Conservation (phyloP, 2,329 filamentous ascomycete genomes). For the Exophiala aquamarina region DNA sequence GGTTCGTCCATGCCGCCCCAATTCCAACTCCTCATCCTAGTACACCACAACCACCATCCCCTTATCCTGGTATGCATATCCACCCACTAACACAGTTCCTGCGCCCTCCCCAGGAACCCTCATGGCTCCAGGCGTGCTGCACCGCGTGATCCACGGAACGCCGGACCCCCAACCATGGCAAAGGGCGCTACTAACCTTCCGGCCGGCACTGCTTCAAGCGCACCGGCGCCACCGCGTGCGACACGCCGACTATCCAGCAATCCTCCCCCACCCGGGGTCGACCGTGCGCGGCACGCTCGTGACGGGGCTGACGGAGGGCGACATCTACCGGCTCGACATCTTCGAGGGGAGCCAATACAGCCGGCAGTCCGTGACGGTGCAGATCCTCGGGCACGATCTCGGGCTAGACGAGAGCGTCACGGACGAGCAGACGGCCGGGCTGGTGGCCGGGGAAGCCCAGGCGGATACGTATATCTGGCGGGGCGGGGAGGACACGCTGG, state of each 20-base stretch:
- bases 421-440: no score
- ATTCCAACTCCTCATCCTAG: slow-evolving; percentile 1
- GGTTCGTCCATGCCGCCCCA: slow-evolving; percentile 39
- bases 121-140: slow-evolving; percentile 87
- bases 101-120: slow-evolving; percentile 48
- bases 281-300: slow-evolving; percentile 74
- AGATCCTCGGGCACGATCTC: slow-evolving; percentile 37
- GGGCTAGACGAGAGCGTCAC: slow-evolving; percentile 27
- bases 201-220: slow-evolving; percentile 72
- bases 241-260: slow-evolving; percentile 76
- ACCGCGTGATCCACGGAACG: slow-evolving; percentile 74
- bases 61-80: neutral
- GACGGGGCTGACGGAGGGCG: slow-evolving; percentile 73
- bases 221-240: slow-evolving; percentile 71
- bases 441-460: slow-evolving; percentile 38
- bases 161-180: slow-evolving; percentile 52
- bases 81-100: slow-evolving; percentile 3
- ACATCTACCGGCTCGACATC: slow-evolving; percentile 71
- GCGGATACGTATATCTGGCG: slow-evolving; percentile 68
- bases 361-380: slow-evolving; percentile 50
- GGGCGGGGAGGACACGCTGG: slow-evolving; percentile 51
- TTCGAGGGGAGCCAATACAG: slow-evolving; percentile 81
- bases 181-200: slow-evolving; percentile 59
- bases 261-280: slow-evolving; percentile 50
- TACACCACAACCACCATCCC: slow-evolving; percentile 3